These are phyloP conservation scores for Eragrostis tef DNA, from an alignment of 202 grass and related monocot species.

Conservation along the genomic window DNA sequence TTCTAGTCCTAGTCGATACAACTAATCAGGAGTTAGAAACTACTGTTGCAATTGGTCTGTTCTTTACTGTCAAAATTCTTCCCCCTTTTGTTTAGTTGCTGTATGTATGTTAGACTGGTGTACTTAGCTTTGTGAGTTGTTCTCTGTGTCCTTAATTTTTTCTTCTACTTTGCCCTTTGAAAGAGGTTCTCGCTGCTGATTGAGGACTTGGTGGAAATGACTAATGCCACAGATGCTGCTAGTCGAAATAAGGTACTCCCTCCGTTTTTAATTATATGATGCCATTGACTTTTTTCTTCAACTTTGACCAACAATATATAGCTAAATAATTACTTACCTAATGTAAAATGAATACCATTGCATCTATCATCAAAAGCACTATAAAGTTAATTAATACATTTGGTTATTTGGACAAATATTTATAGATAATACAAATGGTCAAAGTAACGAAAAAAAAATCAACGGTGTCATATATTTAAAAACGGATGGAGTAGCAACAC, in stretches of 20 bases:
- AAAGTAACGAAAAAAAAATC: no score
- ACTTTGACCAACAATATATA: no score
- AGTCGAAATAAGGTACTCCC: slow-evolving; percentile 62
- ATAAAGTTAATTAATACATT: no score
- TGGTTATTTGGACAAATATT: no score
- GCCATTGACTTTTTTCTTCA: no score
- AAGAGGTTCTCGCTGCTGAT: slow-evolving; percentile 72
- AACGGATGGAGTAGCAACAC: no score
- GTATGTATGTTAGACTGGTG: background rate
- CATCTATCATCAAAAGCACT: no score
- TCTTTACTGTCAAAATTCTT: slow-evolving; percentile 20
- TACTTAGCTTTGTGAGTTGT: slow-evolving; percentile 31
- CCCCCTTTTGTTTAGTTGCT: slow-evolving; percentile 3
- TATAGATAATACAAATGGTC: no score
- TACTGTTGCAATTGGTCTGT: slow-evolving; percentile 8
- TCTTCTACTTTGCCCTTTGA: slow-evolving; percentile 46
- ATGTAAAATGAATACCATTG: no score
- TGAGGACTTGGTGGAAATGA: slow-evolving; percentile 59
- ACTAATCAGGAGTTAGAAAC: background rate
- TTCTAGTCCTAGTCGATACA: background rate
- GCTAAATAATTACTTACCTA: no score
- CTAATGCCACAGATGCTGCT: slow-evolving; percentile 38
- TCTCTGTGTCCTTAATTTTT: slow-evolving; percentile 9
- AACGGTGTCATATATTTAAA: no score
- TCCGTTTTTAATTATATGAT: no score